phyloP scores from a whole-genome alignment of 106 monocot genomes.

The Gastrodia elata region DNA sequence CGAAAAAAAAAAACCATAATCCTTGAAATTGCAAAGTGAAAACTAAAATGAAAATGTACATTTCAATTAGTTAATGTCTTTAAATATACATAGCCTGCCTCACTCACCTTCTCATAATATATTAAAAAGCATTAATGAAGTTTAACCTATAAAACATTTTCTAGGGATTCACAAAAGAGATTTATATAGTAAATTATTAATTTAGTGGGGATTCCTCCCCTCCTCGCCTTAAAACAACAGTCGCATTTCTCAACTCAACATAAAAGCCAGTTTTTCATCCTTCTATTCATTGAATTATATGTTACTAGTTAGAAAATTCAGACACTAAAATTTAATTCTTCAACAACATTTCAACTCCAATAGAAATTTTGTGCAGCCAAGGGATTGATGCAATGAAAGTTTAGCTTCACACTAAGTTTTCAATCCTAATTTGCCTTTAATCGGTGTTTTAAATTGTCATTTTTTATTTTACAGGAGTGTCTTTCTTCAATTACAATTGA shows the following conservation, averaged over 20 bases:
- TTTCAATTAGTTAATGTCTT: neutral
- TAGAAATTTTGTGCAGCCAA: no score
- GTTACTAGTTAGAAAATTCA: no score
- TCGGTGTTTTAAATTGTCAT: neutral
- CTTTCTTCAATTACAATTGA: neutral
- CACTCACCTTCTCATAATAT: neutral
- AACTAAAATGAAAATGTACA: neutral
- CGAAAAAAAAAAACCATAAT: no score
- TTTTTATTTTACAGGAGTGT: neutral
- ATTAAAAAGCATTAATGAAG: neutral
- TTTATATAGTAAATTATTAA: neutral
- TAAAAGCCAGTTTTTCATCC: neutral
- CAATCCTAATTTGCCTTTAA: neutral
- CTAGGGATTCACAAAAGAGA: neutral
- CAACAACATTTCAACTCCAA: no score
- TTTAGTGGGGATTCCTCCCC: neutral
- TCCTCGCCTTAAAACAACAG: neutral
- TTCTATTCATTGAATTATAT: no score
- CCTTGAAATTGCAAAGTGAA: neutral
- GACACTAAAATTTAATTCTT: no score
- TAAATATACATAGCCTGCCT: no score
- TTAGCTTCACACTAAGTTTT: neutral
- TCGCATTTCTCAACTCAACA: neutral
- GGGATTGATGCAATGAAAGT: neutral
- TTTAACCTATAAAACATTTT: neutral